Evolutionary conservation across 129 eudicot genomes (phyloP), one percentile per base, ranked within the genome.

Genomic region (Tagetes erecta): DNA sequence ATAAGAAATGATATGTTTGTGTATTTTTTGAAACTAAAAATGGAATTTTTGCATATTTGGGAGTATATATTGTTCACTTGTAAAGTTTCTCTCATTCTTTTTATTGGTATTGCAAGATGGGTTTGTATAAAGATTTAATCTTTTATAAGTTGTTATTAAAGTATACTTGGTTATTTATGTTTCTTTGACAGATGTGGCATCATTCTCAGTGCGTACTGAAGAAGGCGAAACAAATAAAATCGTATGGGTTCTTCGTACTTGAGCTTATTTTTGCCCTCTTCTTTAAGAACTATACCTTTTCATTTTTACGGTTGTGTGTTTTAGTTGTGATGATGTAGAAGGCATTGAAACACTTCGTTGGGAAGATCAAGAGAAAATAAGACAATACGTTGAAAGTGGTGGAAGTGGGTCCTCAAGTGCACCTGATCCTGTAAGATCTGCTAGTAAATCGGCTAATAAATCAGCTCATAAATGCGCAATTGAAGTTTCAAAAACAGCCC

Each of bases 341-440:
- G 99, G 99, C 72, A 68, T 94, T 68, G 99, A 94, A 79, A 68
- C 79, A 37, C 96, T 94, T 74, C 89, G 99, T 38, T 94, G 99
- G 99, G 99, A 95, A 75, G 99, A 95, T 85, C 99, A 91, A 52
- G 82, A 95, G 68, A 95, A 72, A 75, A 82, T 95, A 44, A 88
- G 96, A 70, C 71, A 85, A n/a, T 85, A 87, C 59, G 80, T 87
- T 12, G 96, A 84, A 50, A 88, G 87, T 64, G 81, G 90, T 77
- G 90, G 82, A 7, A 45, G 0, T 0, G 88, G 76, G 39, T 66
- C 85, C 14, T 13, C 68, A 59, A 77, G 57, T 5, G 5, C 76
- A 71, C 14, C 83, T 65, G 59, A 84, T 70, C n/a, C 89, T 7
- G 62, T 20, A 20, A 20, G 27, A 20, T 20, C 27, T 0, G 27